A percentile compares a stretch with the other conserved stretches of the same genome.
Evolutionary conservation across 1,284 basidiomycete species (phyloP).

Genomic region (Fomes fomentarius): DNA sequence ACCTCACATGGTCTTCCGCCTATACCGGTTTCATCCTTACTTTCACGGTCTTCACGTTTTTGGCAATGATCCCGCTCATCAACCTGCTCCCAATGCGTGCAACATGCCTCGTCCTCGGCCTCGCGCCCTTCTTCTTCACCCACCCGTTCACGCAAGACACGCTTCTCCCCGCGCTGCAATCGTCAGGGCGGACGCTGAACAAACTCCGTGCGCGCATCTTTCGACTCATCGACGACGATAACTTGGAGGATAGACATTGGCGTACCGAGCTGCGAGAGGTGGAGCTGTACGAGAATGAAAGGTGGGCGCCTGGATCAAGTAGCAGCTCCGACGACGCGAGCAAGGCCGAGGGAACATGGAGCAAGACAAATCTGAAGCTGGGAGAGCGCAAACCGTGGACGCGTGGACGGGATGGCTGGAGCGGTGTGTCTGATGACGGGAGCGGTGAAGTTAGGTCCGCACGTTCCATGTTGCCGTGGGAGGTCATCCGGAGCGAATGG

Average conservation of each 20-base stretch:
- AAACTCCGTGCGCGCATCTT: constrained; percentile 36
- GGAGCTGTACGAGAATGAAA: constrained; percentile 80
- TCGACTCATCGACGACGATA: constrained; percentile 63
- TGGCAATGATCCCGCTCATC: constrained; percentile 51
- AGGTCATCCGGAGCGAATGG: background rate
- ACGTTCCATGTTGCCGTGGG: constrained; percentile 5
- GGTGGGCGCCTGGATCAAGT: constrained; percentile 41
- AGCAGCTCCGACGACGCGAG: constrained; percentile 28
- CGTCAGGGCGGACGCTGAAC: constrained; percentile 27
- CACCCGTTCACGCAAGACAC: constrained; percentile 50
- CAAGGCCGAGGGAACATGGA: constrained; percentile 48
- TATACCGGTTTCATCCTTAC: constrained; percentile 58
- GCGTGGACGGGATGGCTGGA: constrained; percentile 74
- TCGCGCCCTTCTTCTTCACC: constrained; percentile 53
- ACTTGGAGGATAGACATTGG: constrained; percentile 66
- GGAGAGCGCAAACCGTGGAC: constrained; percentile 71
- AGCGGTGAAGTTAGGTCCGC: constrained; percentile 67
- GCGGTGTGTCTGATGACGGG: constrained; percentile 48
- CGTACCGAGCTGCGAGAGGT: constrained; percentile 62
- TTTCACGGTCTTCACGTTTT: constrained; percentile 44
- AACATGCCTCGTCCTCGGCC: constrained; percentile 57
- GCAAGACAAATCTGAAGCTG: constrained; percentile 54
- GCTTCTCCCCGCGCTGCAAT: constrained; percentile 33
- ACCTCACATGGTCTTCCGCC: constrained; percentile 54
- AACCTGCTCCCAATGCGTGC: constrained; percentile 59